Evolutionary conservation across 371 early-diverging fungal genomes (phyloP), one percentile per base, ranked within the genome.

Genomic region (Basidiobolus meristosporus): DNA sequence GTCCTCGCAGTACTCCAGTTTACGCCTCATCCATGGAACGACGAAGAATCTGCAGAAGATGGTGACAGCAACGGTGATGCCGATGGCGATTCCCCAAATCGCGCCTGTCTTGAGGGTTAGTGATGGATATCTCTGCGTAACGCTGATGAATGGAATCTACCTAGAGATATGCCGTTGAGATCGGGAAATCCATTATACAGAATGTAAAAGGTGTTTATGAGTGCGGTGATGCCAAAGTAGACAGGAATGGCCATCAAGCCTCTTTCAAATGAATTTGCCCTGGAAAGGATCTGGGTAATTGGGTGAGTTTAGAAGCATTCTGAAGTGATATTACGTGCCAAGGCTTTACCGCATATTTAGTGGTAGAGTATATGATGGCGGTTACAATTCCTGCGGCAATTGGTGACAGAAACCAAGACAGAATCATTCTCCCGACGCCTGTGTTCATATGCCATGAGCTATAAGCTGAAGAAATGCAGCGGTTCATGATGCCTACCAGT

Each of bases 391-490:
- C 84, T 29, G 85, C 62, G 31, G 53, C 50, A 20, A 70, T 50
- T 14, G 87, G 85, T 0, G 82, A 78, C 21, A 77, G 53, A 37
- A 85, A 68, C 86, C 84, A 85, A 7, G 81, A 75, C 18, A 70
- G 57, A 42, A 82, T 57, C 47, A 85, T 82, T 46, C 70, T 62
- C 36, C 52, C 60, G 29, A 85, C 63, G 28, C 82, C 87, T n/a
- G n/a, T n/a, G n/a, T n/a, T n/a, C n/a, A n/a, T n/a, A n/a, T n/a
- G n/a, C n/a, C n/a, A n/a, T n/a, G n/a, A n/a, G n/a, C n/a, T n/a
- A n/a, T n/a, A n/a, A n/a, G n/a, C n/a, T n/a, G n/a, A n/a, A n/a
- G n/a, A n/a, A n/a, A n/a, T n/a, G n/a, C n/a, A n/a, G n/a, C n/a
- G n/a, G n/a, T n/a, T n/a, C n/a, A n/a, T n/a, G n/a, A n/a, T n/a